Evolutionary conservation across 2,329 filamentous ascomycete genomes (phyloP).

Genomic region (Aspergillus pseudoterreus): DNA sequence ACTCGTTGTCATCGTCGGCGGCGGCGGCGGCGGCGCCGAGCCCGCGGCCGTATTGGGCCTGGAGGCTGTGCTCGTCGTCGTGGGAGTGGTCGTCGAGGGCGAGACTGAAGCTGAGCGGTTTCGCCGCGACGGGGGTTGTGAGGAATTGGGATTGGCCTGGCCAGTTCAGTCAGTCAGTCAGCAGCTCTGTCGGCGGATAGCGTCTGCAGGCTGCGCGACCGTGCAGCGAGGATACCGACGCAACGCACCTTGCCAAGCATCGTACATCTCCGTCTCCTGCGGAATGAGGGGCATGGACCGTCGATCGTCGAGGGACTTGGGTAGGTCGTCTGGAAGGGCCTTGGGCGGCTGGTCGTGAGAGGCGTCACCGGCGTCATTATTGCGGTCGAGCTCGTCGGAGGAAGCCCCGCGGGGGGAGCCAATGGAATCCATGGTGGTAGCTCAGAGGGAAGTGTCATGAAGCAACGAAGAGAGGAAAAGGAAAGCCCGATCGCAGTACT

Average conservation of each 20-base stretch:
- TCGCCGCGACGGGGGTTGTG: slow-evolving; percentile 78
- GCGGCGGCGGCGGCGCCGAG: slow-evolving; percentile 15
- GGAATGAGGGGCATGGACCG: slow-evolving; percentile 63
- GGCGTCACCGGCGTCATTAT: slow-evolving; percentile 12
- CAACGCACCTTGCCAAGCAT: slow-evolving; percentile 88
- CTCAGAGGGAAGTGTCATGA: slow-evolving; percentile 11
- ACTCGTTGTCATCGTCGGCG: slow-evolving; percentile 21
- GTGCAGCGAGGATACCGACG: slow-evolving; percentile 1
- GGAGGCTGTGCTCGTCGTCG: slow-evolving; percentile 54
- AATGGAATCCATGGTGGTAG: slow-evolving; percentile 32
- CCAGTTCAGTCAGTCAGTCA: neutral
- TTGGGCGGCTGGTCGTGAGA: slow-evolving; percentile 23
- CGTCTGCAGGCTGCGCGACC: slow-evolving; percentile 4
- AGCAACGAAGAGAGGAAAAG: slow-evolving; percentile 10
- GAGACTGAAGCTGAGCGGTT: slow-evolving; percentile 80
- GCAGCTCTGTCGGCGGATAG: neutral
- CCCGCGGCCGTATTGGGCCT: slow-evolving; percentile 30
- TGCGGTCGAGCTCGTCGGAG: slow-evolving; percentile 25
- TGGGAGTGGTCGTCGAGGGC: slow-evolving; percentile 74
- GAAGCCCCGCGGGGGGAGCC: slow-evolving; percentile 27
- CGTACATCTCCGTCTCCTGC: slow-evolving; percentile 93
- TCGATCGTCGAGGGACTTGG: slow-evolving; percentile 87
- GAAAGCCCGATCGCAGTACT: slow-evolving; percentile 8
- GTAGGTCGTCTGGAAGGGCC: slow-evolving; percentile 75
- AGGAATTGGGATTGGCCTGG: slow-evolving; percentile 93